phyloP scores from a whole-genome alignment of 495 filamentous ascomycete genomes.

The Xanthoparmelia taractica region DNA sequence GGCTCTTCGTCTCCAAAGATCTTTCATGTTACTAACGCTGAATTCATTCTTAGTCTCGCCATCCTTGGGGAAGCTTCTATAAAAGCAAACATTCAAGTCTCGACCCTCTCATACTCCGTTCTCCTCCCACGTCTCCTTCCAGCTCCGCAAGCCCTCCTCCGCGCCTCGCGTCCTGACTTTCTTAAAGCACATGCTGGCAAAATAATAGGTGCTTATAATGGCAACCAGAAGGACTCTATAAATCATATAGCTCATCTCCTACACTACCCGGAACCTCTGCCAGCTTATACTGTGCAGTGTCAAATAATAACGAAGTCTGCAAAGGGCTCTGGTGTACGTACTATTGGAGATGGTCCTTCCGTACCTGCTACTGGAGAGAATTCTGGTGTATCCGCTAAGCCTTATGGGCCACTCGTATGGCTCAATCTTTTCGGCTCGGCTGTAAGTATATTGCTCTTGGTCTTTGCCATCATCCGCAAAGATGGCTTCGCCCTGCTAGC shows the following conservation, averaged over 20 bases:
- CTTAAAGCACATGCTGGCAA: slow-evolving; percentile 20
- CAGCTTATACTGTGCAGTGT: slow-evolving; percentile 25
- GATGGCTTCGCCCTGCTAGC: slow-evolving; percentile 41
- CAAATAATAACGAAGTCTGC: too few relatives aligned
- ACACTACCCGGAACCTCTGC: slow-evolving; percentile 25
- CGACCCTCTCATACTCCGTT: slow-evolving; percentile 30
- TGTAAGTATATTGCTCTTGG: slow-evolving; percentile 32
- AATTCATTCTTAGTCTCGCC: slow-evolving; percentile 26
- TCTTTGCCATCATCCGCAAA: slow-evolving; percentile 28
- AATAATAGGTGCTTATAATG: slow-evolving; percentile 22
- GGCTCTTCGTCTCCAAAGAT: too few relatives aligned
- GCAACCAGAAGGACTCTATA: slow-evolving; percentile 16
- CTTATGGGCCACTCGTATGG: slow-evolving; percentile 31
- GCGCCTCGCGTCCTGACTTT: slow-evolving; percentile 48
- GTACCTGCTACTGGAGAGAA: too few relatives aligned
- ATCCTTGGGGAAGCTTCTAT: slow-evolving; percentile 28
- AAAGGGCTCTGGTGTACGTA: too few relatives aligned
- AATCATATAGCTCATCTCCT: slow-evolving; percentile 26
- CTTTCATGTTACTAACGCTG: too few relatives aligned
- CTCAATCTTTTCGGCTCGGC: slow-evolving; percentile 33
- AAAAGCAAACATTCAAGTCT: slow-evolving; percentile 30
- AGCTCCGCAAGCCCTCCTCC: slow-evolving; percentile 58
- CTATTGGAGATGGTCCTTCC: too few relatives aligned
- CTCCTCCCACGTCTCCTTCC: slow-evolving; percentile 53
- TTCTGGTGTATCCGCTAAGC: too few relatives aligned